Percentiles rank a stretch among this genome's conserved stretches.
phyloP scores from a whole-genome alignment of 2,329 filamentous ascomycete genomes.

The Podosphaera aphanis region DNA sequence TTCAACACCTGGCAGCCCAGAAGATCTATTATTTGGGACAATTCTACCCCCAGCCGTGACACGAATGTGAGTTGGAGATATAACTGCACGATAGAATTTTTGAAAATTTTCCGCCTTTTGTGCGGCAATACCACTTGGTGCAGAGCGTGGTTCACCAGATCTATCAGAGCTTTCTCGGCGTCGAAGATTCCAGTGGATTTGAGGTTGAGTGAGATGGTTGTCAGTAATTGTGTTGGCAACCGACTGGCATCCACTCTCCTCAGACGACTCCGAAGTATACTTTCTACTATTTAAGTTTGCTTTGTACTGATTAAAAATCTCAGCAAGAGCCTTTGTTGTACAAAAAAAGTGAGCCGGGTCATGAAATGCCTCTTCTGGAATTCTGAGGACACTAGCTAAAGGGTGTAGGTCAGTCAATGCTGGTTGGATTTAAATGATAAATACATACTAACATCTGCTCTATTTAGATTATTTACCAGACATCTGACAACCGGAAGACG shows the following conservation, averaged over 20 bases:
- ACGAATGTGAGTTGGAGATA: slow-evolving; percentile 41
- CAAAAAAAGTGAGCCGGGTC: slow-evolving; percentile 8
- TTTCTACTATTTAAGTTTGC: slow-evolving; percentile 2
- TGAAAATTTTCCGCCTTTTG: slow-evolving; percentile 43
- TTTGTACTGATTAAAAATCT: slow-evolving; percentile 7
- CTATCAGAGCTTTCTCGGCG: slow-evolving; percentile 12
- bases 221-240: slow-evolving; percentile 1
- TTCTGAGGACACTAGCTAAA: slow-evolving; percentile 9
- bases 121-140: slow-evolving; percentile 26
- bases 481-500: slow-evolving; percentile 9
- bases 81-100: slow-evolving; percentile 43
- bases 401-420: slow-evolving; percentile 1
- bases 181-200: slow-evolving; percentile 14
- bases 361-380: slow-evolving; percentile 10
- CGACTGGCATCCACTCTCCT: slow-evolving; percentile 5
- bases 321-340: slow-evolving; percentile 6
- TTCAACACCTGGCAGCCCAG: slow-evolving; percentile 10
- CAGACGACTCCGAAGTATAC: slow-evolving; percentile 7
- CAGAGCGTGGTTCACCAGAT: slow-evolving; percentile 22
- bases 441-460: slow-evolving; percentile 10
- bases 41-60: slow-evolving; percentile 45
- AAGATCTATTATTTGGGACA: slow-evolving; percentile 35
- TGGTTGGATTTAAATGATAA: not conserved
- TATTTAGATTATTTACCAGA: slow-evolving; percentile 11
- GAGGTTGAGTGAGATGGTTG: slow-evolving; percentile 3